These are phyloP conservation scores for Monarda citriodora DNA, from an alignment of 305 asterid species.

Conservation along the genomic window DNA sequence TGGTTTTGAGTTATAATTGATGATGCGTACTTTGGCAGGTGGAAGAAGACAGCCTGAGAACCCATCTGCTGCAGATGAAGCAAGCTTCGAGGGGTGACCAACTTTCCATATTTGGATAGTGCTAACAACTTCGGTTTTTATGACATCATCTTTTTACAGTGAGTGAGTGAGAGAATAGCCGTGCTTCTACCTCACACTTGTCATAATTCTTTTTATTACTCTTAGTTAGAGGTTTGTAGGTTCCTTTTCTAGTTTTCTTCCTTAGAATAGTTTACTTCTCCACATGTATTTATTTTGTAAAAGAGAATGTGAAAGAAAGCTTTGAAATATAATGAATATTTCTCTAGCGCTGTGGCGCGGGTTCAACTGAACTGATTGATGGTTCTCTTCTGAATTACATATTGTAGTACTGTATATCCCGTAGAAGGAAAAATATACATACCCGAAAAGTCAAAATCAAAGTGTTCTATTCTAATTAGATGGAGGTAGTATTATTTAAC, in stretches of 20 bases:
- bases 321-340: constrained; percentile 2
- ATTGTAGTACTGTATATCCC: no score
- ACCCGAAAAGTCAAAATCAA: no score
- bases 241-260: not conserved
- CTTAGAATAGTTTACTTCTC: constrained; percentile 6
- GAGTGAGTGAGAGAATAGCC: constrained; percentile 32
- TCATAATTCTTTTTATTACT: not conserved
- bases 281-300: constrained; percentile 17
- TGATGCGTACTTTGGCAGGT: constrained; percentile 45
- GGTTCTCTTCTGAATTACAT: no score
- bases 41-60: constrained; percentile 80
- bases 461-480: no score
- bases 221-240: constrained; percentile 12
- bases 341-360: not conserved
- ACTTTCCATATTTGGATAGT: constrained; percentile 24
- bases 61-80: constrained; percentile 67
- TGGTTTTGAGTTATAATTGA: constrained; percentile 6
- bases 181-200: constrained; percentile 14
- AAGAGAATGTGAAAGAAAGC: constrained; percentile 16
- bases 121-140: constrained; percentile 40
- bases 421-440: no score
- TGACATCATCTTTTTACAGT: constrained; percentile 9
- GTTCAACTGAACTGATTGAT: not conserved
- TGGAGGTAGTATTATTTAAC: no score
- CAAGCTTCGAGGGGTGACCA: constrained; percentile 40